Percentiles rank a stretch among this genome's conserved stretches.
phyloP scores from a whole-genome alignment of 257 asterid genomes.

The Lycium barbarum region DNA sequence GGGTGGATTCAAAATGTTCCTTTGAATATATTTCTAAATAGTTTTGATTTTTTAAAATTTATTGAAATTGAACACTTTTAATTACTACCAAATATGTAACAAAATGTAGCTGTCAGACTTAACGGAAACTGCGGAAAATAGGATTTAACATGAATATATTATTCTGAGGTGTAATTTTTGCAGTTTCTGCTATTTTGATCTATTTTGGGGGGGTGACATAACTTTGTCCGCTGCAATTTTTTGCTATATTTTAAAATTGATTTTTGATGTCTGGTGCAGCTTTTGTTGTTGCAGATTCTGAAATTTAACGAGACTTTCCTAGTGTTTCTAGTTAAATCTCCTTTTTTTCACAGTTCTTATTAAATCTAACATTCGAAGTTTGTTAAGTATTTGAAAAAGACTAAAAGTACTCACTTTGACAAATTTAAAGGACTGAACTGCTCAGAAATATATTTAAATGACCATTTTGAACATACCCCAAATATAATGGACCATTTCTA shows the following conservation, averaged over 20 bases:
- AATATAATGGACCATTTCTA: background rate
- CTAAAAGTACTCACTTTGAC: background rate
- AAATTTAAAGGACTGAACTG: background rate
- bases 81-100: background rate
- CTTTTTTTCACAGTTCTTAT: background rate
- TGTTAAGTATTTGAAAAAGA: background rate
- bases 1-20: background rate
- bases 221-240: background rate
- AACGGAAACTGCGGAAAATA: accelerated
- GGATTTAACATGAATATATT: background rate
- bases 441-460: background rate
- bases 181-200: background rate
- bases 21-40: background rate
- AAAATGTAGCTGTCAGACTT: background rate
- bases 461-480: background rate
- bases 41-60: background rate
- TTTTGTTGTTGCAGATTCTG: background rate
- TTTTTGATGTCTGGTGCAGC: background rate
- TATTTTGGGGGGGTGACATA: background rate
- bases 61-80: background rate
- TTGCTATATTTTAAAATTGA: background rate
- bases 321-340: background rate
- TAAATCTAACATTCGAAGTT: background rate
- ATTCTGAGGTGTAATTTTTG: background rate
- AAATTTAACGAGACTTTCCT: background rate